These are phyloP conservation scores for Boletus fagicola DNA, from an alignment of 768 basidiomycete species.

Conservation along the genomic window DNA sequence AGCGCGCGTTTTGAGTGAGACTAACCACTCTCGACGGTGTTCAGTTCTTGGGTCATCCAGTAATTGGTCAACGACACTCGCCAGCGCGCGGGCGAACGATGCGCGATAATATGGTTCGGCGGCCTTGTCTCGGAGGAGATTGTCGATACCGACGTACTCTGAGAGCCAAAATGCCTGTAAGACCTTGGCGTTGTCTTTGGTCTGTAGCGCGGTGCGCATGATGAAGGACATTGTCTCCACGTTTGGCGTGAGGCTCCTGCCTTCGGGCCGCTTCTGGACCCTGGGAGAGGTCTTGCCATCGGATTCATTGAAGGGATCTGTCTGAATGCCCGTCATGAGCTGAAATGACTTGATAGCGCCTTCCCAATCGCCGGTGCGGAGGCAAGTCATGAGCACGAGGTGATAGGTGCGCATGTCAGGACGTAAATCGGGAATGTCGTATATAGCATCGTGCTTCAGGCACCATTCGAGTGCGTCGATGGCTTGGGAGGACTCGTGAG, in stretches of 20 bases:
- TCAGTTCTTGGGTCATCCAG: slow-evolving; percentile 19
- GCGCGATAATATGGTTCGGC: slow-evolving; percentile 39
- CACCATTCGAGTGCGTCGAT: slow-evolving; percentile 68
- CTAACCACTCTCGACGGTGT: slow-evolving; percentile 19
- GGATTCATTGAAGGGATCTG: slow-evolving; percentile 42
- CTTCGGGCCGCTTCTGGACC: slow-evolving; percentile 41
- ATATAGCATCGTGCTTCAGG: slow-evolving; percentile 51
- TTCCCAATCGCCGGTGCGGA: slow-evolving; percentile 62
- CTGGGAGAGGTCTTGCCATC: slow-evolving; percentile 41
- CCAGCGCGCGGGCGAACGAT: slow-evolving; percentile 49
- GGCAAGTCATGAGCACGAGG: slow-evolving; percentile 62
- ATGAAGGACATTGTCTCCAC: slow-evolving; percentile 56
- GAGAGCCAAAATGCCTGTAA: slow-evolving; percentile 63
- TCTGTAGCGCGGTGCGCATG: slow-evolving; percentile 55
- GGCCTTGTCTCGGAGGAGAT: slow-evolving; percentile 30
- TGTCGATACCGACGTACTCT: slow-evolving; percentile 43
- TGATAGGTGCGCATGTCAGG: slow-evolving; percentile 47
- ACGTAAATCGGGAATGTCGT: slow-evolving; percentile 42
- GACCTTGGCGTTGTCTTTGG: slow-evolving; percentile 47
- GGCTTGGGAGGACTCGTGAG: slow-evolving; percentile 44
- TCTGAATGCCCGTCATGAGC: slow-evolving; percentile 68
- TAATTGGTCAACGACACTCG: slow-evolving; percentile 41
- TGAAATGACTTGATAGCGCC: slow-evolving; percentile 58
- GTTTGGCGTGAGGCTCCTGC: slow-evolving; percentile 46
- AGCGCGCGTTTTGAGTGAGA: slow-evolving; percentile 21